phyloP scores from a whole-genome alignment of 140 eudicot species.

The Oenanthe javanica region DNA sequence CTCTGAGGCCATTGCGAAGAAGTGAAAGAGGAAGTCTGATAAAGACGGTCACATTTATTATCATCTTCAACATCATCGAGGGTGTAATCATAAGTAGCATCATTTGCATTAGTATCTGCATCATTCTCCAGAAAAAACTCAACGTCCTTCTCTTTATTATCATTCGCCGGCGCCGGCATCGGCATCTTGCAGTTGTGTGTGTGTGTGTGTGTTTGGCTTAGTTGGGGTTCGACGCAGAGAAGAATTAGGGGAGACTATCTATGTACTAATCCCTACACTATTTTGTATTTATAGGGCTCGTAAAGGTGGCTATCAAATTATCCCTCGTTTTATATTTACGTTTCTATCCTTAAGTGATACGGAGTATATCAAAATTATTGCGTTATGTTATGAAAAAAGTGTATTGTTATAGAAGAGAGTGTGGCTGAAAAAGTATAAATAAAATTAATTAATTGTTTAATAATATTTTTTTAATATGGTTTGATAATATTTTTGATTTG shows the following conservation, averaged over 20 bases:
- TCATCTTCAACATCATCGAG: constrained; percentile 23
- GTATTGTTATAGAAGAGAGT: too few relatives aligned
- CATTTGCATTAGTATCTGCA: constrained; percentile 6
- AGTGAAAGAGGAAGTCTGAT: constrained; percentile 14
- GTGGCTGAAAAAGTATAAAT: too few relatives aligned
- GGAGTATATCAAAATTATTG: too few relatives aligned
- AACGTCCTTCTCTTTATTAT: constrained; percentile 2
- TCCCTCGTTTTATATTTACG: neutral
- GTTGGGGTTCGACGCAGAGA: neutral
- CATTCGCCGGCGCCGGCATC: neutral
- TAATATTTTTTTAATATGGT: too few relatives aligned
- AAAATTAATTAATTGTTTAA: too few relatives aligned
- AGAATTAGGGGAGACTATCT: neutral
- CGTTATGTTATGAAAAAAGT: too few relatives aligned
- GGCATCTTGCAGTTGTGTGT: neutral
- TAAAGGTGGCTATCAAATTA: neutral
- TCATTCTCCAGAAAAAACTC: constrained; percentile 40
- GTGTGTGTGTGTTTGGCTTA: neutral
- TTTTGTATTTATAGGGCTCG: neutral
- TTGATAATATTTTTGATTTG: too few relatives aligned
- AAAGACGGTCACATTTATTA: neutral
- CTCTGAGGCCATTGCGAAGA: constrained; percentile 86
- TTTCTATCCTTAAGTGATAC: neutral
- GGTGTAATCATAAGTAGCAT: neutral
- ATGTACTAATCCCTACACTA: neutral